Evolutionary conservation across 768 basidiomycete species (phyloP).

Genomic region (Russula ochroleuca): DNA sequence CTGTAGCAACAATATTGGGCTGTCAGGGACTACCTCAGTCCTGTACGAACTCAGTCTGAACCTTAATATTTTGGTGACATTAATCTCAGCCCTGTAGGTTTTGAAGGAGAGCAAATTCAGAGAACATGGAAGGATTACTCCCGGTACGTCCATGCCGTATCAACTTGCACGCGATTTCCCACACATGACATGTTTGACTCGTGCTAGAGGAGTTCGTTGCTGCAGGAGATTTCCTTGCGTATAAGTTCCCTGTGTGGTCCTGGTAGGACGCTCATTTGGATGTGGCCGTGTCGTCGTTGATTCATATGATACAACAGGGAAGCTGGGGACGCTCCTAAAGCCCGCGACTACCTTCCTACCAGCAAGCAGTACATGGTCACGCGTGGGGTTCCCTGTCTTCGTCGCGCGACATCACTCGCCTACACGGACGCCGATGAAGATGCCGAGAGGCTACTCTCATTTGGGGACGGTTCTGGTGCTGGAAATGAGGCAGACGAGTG

Average conservation of each 20-base stretch:
- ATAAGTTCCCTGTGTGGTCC: slow-evolving; percentile 98
- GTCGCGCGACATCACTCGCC: slow-evolving; percentile 85
- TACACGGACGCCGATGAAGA: slow-evolving; percentile 97
- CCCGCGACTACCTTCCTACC: slow-evolving; percentile 85
- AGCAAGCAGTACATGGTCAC: slow-evolving; percentile 98
- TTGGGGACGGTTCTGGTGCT: slow-evolving; percentile 58
- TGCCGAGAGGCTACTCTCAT: slow-evolving; percentile 84
- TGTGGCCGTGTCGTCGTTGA: slow-evolving; percentile 9
- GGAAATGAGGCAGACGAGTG: slow-evolving; percentile 77
- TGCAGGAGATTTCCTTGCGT: slow-evolving; percentile 93
- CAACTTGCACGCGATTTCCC: slow-evolving; percentile 25
- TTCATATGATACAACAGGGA: slow-evolving; percentile 56
- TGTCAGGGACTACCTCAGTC: slow-evolving; percentile 90
- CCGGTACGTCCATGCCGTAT: slow-evolving; percentile 50
- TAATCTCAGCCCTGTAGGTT: slow-evolving; percentile 52
- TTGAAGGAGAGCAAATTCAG: slow-evolving; percentile 98
- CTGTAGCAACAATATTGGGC: slow-evolving; percentile 84
- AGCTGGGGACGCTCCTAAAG: slow-evolving; percentile 80
- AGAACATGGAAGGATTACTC: slow-evolving; percentile 94
- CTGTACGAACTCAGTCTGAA: slow-evolving; percentile 48
- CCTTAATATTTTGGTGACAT: slow-evolving; percentile 33
- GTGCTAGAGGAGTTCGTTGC: slow-evolving; percentile 93
- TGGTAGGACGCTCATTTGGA: slow-evolving; percentile 56
- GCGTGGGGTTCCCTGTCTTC: slow-evolving; percentile 93
- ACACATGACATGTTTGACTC: slow-evolving; percentile 17